Conservation (phyloP, 177 flowering plant genomes). For the Vitis hybrid region DNA sequence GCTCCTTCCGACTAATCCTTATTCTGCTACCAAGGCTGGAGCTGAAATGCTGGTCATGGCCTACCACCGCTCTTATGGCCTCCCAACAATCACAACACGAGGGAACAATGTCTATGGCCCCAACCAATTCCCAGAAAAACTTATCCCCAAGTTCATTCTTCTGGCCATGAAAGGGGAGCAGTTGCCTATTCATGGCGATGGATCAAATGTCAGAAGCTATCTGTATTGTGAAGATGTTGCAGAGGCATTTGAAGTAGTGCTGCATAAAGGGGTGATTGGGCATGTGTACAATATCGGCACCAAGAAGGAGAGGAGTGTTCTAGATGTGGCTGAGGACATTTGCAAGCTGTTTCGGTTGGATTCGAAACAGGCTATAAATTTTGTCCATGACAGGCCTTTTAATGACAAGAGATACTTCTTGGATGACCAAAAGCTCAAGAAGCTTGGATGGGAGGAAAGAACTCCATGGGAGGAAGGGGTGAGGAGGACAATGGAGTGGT, state of each 20-base stretch:
- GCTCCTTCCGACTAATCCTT: conserved; percentile 36
- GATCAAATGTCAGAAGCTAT: conserved; percentile 37
- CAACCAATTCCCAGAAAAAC: conserved; percentile 36
- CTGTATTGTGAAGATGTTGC: conserved; percentile 38
- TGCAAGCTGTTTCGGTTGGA: conserved; percentile 22
- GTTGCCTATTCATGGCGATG: conserved; percentile 36
- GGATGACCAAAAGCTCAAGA: conserved; percentile 37
- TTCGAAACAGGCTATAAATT: conserved; percentile 20
- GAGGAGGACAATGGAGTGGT: conserved; percentile 32
- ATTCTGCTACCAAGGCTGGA: conserved; percentile 41
- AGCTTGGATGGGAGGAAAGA: conserved; percentile 34
- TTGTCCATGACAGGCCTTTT: conserved; percentile 36
- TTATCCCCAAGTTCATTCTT: conserved; percentile 35
- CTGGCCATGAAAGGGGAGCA: conserved; percentile 31
- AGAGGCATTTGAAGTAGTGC: conserved; percentile 38
- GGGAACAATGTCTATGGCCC: conserved; percentile 43
- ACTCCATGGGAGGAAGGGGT: conserved; percentile 35
- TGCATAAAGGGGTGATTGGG: conserved; percentile 32
- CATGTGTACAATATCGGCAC: conserved; percentile 43
- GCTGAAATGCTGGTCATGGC: conserved; percentile 48
- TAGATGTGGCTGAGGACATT: conserved; percentile 31
- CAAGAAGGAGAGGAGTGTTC: conserved; percentile 33
- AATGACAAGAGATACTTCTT: conserved; percentile 39
- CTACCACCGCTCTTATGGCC: conserved; percentile 31
- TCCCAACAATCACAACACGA: conserved; percentile 34